Conservation (phyloP, 305 asterid species). For the Fraxinus nigra region DNA sequence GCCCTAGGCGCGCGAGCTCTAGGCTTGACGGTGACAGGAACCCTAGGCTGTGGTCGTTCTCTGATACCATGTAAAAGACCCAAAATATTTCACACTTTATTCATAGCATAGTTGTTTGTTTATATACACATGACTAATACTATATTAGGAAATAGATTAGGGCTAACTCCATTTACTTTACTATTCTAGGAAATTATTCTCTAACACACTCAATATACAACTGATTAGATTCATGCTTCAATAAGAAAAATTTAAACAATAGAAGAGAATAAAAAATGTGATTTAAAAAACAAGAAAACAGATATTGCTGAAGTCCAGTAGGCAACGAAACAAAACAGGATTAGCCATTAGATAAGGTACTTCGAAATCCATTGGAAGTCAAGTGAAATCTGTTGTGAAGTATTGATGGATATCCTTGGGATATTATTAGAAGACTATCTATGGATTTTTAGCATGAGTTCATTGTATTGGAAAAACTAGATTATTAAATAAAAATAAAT, state of each 20-base stretch:
- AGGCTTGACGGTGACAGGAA: too few relatives aligned
- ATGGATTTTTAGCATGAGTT: not conserved
- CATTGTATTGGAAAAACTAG: not conserved
- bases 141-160: too few relatives aligned
- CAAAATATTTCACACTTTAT: too few relatives aligned
- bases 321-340: not conserved
- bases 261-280: not conserved
- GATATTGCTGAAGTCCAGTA: not conserved
- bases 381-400: not conserved
- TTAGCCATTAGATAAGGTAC: not conserved
- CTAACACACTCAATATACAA: not conserved
- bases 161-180: too few relatives aligned
- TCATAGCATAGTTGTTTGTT: too few relatives aligned
- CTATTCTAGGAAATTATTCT: too few relatives aligned
- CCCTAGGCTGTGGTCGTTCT: too few relatives aligned
- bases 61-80: too few relatives aligned
- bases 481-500: not conserved
- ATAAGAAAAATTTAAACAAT: not conserved
- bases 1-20: too few relatives aligned
- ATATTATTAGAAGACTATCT: not conserved
- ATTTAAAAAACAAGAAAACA: not conserved
- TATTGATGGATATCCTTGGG: not conserved
- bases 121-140: too few relatives aligned
- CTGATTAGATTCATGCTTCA: not conserved
- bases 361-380: not conserved